These are phyloP conservation scores for Candida loeiensis DNA, from an alignment of 805 yeast genomes.

Conservation along the genomic window DNA sequence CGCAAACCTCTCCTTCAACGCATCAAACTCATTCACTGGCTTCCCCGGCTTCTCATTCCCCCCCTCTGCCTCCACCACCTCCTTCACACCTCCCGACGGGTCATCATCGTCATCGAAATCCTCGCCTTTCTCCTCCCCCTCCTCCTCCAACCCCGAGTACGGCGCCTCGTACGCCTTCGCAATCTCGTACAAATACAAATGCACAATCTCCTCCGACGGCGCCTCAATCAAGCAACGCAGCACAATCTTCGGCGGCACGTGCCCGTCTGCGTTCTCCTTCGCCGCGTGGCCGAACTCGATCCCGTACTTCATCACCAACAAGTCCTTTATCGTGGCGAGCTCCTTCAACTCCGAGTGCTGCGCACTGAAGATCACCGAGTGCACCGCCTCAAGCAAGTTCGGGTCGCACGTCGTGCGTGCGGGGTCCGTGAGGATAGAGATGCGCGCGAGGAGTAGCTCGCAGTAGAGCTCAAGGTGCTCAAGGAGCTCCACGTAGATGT, in stretches of 20 bases:
- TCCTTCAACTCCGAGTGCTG: slow-evolving; percentile 77
- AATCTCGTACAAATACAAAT: slow-evolving; percentile 70
- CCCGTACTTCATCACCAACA: slow-evolving; percentile 62
- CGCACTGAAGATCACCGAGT: slow-evolving; percentile 64
- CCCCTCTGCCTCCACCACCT: slow-evolving; percentile 18
- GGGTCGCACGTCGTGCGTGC: slow-evolving; percentile 45
- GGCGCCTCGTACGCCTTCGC: slow-evolving; percentile 77
- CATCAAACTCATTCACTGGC: slow-evolving; percentile 55
- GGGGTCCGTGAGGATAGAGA: slow-evolving; percentile 52
- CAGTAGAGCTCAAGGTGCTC: slow-evolving; percentile 80
- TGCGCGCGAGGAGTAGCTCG: slow-evolving; percentile 74
- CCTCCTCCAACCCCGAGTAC: slow-evolving; percentile 50
- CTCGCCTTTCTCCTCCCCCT: no score
- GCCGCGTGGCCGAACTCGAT: slow-evolving; percentile 59
- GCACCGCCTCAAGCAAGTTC: slow-evolving; percentile 72
- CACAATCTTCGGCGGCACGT: slow-evolving; percentile 66
- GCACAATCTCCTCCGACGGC: slow-evolving; percentile 63
- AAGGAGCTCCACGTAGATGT: slow-evolving; percentile 70
- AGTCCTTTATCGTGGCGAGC: slow-evolving; percentile 54
- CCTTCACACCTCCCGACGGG: slow-evolving; percentile 18
- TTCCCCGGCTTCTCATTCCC: slow-evolving; percentile 12
- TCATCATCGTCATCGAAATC: slow-evolving; percentile 29
- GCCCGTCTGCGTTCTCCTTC: slow-evolving; percentile 42
- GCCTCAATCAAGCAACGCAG: slow-evolving; percentile 63
- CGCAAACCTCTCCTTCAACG: slow-evolving; percentile 68